phyloP scores from a whole-genome alignment of 805 yeast genomes.

The Candida piceae region DNA sequence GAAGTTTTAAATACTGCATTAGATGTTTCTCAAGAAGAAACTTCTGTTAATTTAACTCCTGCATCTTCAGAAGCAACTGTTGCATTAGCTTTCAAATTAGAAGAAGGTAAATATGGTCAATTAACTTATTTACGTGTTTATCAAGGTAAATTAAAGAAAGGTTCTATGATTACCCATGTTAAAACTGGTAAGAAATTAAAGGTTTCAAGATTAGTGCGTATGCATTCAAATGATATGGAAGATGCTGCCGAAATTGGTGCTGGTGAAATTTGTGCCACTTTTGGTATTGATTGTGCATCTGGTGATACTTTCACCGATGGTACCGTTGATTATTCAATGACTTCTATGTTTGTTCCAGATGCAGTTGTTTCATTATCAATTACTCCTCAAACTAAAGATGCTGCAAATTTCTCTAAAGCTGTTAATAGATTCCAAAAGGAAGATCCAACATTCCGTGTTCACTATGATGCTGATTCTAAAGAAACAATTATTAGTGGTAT shows the following conservation, averaged over 20 bases:
- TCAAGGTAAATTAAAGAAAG: constrained; percentile 92
- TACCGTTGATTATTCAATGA: constrained; percentile 75
- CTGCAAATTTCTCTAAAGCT: constrained; percentile 90
- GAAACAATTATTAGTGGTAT: constrained; percentile 94
- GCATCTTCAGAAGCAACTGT: constrained; percentile 76
- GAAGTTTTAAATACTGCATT: constrained; percentile 89
- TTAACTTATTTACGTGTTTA: constrained; percentile 94
- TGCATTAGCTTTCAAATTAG: constrained; percentile 97
- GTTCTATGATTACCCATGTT: constrained; percentile 80
- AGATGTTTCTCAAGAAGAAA: constrained; percentile 61
- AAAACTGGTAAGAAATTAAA: constrained; percentile 91
- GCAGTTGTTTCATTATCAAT: constrained; percentile 94
- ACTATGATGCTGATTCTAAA: constrained; percentile 83
- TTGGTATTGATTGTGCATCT: constrained; percentile 97
- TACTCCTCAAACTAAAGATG: constrained; percentile 81
- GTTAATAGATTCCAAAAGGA: constrained; percentile 96
- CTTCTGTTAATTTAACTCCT: constrained; percentile 70
- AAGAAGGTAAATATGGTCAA: constrained; percentile 98
- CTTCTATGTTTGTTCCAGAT: constrained; percentile 98
- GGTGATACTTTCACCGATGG: constrained; percentile 97
- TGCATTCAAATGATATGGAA: constrained; percentile 99
- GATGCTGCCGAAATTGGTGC: constrained; percentile 93
- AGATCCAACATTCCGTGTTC: constrained; percentile 96
- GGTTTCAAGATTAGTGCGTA: constrained; percentile 89
- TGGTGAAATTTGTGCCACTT: constrained; percentile 99